Percentiles rank a stretch among this genome's conserved stretches.
Evolutionary conservation across 225 moss, liverwort and hornwort species (phyloP).

Genomic region (Climacium dendroides): DNA sequence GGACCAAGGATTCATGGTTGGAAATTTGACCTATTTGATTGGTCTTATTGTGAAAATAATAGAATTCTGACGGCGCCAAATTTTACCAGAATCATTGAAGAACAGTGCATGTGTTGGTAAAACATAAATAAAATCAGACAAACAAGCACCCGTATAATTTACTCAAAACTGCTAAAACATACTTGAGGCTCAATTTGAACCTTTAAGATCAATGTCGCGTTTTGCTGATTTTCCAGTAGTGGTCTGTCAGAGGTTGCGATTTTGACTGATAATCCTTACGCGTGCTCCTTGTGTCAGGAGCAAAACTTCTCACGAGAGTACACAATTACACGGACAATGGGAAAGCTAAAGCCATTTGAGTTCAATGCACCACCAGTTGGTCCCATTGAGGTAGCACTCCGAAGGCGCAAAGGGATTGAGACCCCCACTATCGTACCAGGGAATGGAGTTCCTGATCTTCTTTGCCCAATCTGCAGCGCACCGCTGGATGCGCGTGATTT

Average conservation of each 20-base stretch:
- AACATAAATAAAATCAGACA: neutral
- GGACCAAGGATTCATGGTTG: neutral
- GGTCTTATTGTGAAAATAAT: neutral
- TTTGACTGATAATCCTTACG: neutral
- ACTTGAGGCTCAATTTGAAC: neutral
- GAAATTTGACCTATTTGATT: neutral
- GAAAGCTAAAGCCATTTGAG: conserved; percentile 69
- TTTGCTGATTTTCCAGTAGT: neutral
- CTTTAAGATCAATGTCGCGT: neutral
- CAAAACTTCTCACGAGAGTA: conserved; percentile 82
- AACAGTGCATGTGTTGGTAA: neutral
- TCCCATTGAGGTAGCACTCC: conserved; percentile 19
- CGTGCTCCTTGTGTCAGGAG: conserved; percentile 25
- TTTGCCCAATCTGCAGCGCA: conserved; percentile 76
- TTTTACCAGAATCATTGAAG: neutral
- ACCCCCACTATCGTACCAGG: neutral
- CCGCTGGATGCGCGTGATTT: conserved; percentile 51
- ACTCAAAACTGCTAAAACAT: neutral
- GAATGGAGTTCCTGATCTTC: conserved; percentile 11
- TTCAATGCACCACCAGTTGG: conserved; percentile 54
- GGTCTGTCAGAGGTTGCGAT: neutral
- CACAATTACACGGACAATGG: conserved; percentile 78
- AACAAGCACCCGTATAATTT: neutral
- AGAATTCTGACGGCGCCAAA: neutral
- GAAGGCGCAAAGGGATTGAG: conserved; percentile 21